Evolutionary conservation across 352 stramenopile species (phyloP).

Genomic region (Phytophthora palmivora): DNA sequence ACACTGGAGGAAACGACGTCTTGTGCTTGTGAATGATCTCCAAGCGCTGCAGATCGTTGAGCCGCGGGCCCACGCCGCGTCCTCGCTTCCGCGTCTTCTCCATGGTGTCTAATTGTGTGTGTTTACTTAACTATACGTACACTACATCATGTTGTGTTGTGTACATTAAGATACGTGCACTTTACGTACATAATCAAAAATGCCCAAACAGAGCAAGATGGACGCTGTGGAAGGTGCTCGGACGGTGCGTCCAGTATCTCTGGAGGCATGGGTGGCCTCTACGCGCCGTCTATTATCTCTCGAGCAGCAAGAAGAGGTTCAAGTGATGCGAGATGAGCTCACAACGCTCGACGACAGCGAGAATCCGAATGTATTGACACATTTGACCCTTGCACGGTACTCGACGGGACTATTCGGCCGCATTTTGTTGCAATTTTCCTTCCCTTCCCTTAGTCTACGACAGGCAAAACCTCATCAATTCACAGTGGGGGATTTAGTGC

Average conservation of each 20-base stretch:
- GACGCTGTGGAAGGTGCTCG: neutral
- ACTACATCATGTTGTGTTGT: neutral
- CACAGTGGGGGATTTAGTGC: constrained; percentile 85
- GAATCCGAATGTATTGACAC: constrained; percentile 77
- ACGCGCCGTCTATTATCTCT: constrained; percentile 56
- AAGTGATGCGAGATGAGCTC: constrained; percentile 59
- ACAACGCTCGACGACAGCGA: constrained; percentile 52
- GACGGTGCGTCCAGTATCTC: constrained; percentile 27
- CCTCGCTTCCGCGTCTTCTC: constrained; percentile 20
- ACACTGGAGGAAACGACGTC: neutral
- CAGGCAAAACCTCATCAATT: constrained; percentile 81
- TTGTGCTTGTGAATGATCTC: constrained; percentile 36
- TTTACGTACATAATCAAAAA: constrained; percentile 12
- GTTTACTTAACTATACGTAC: neutral
- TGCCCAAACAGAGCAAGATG: constrained; percentile 23
- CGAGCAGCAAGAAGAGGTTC: constrained; percentile 76
- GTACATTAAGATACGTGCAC: neutral
- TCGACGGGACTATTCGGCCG: constrained; percentile 79
- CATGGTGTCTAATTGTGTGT: neutral
- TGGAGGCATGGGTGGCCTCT: constrained; percentile 65
- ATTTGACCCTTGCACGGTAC: constrained; percentile 46
- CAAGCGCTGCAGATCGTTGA: constrained; percentile 40
- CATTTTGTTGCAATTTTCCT: constrained; percentile 59
- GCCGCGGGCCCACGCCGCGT: constrained; percentile 29
- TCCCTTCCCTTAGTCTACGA: constrained; percentile 49